These are phyloP conservation scores for Lentinula raphanica DNA, from an alignment of 768 basidiomycete species.

Conservation along the genomic window DNA sequence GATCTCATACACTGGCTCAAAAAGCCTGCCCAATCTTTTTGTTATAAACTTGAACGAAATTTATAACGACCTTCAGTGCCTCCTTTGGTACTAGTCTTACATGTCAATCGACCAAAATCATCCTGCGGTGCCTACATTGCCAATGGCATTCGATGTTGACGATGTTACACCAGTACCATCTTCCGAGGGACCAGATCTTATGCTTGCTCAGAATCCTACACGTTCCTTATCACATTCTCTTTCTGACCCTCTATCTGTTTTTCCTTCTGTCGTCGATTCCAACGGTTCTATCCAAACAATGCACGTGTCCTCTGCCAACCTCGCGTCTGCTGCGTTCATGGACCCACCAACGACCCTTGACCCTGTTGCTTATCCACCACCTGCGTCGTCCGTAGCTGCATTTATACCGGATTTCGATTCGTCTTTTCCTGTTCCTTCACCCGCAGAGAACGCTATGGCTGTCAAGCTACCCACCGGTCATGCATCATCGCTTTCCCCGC, in stretches of 20 bases:
- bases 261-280: constrained; percentile 27
- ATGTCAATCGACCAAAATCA: constrained; percentile 7
- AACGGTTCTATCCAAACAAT: constrained; percentile 23
- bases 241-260: constrained; percentile 20
- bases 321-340: constrained; percentile 30
- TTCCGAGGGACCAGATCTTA: constrained; percentile 20
- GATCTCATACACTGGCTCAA: constrained; percentile 4
- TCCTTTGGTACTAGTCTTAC: constrained; percentile 5
- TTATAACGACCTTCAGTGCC: not conserved
- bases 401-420: constrained; percentile 36
- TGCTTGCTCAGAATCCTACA: constrained; percentile 15
- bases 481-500: constrained; percentile 16
- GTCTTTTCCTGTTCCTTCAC: constrained; percentile 9
- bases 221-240: constrained; percentile 27
- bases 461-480: constrained; percentile 33
- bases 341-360: constrained; percentile 5
- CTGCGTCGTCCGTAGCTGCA: constrained; percentile 22
- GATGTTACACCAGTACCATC: constrained; percentile 20
- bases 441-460: constrained; percentile 30
- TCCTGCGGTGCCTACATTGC: constrained; percentile 4
- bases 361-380: not conserved
- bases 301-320: constrained; percentile 35
- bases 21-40: not conserved
- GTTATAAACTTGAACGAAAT: constrained; percentile 3
- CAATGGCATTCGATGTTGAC: constrained; percentile 32